Evolutionary conservation across 176 grass and related monocot genomes (phyloP), one percentile per base, ranked within the genome.

Genomic region (Tillandsia leiboldiana): DNA sequence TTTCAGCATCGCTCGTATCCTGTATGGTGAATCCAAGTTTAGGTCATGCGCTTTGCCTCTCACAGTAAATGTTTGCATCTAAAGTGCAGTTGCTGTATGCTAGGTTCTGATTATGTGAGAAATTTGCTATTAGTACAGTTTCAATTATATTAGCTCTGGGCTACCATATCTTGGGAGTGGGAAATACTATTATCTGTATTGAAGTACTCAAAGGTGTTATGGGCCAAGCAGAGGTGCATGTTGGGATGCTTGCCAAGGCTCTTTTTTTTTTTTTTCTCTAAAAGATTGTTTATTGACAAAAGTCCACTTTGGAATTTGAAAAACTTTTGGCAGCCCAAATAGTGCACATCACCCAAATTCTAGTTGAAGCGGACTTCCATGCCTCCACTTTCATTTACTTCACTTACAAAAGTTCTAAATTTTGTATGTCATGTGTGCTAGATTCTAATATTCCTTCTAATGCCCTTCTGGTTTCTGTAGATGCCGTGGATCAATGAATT

Each of bases 401-500:
- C 26, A 73, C 53, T 11, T 51, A n/a, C 57, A 70, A 22, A 58
- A 49, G 22, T 75, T 56, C 24, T 42, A 42, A 42, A 42, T 22
- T 49, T 78, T 58, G 61, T 8, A 75, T 24, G 18, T 59, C 82
- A 67, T 63, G 73, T 70, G 11, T 66, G 11, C 65, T 73, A 51
- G 65, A 74, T 18, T 82, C 8, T 67, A 29, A 24, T 17, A 70
- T 24, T 47, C 47, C 57, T 9, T 49, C 48, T 72, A 42, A 84
- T 14, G 66, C 59, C 63, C 14, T 74, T 24, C 29, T 73, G 48
- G 66, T 54, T 83, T 91, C 53, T 78, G 63, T 86, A 96, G 92
- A 80, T 96, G 92, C 64, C 92, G 88, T 57, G 92, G 92, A 76
- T 96, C 92, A 73, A 91, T 96, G 92, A 96, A 96, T 74, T 96